Evolutionary conservation across 1,139 yeast species (phyloP), one percentile per base, ranked within the genome.

Genomic region (Kodamaea fungicola): DNA sequence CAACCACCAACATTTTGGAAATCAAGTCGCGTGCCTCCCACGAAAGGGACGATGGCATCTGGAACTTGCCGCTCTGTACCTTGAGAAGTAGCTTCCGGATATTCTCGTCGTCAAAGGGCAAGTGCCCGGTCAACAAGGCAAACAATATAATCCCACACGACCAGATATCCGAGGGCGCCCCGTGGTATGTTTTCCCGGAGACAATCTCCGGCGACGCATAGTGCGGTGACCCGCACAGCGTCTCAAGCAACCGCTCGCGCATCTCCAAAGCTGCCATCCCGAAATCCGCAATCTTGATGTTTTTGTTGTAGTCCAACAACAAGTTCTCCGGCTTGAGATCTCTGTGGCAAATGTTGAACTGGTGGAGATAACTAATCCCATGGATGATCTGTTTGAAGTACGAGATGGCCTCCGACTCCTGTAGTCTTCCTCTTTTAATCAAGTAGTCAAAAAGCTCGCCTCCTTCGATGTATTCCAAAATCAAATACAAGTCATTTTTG

Each of bases 181-280:
- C 98, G 57, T 92, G 97, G 59, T 92, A 92, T 43, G 80, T 86
- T 46, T 83, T 78, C 32, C 98, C 98, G 8, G 96, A 87, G 3
- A 92, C 97, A 47, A 92, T 92, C 60, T 92, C 98, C 0, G 98
- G 98, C 9, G 96, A 87, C 1, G 98, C 98, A 62, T 92, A 92
- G 62, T 94, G 98, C 16, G 98, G 98, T 16, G 97, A 88, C 1
- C 99, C 99, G 64, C 99, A 92, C 24, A 95, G 83, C 1, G 98
- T 92, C 59, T 92, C 97, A 40, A 94, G 71, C 55, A 92, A 66
- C 51, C 85, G 78, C 50, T 84, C 95, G 40, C 79, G 77, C 29
- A 95, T 83, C 60, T 92, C 98, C 34, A 92, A 68, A 2, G 98
- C 98, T n/a, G 99, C 98, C 98, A 92, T 94, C 29, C 99, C 99